Evolutionary conservation across 1,284 basidiomycete genomes (phyloP).

Genomic region (Malassezia arunalokei): DNA sequence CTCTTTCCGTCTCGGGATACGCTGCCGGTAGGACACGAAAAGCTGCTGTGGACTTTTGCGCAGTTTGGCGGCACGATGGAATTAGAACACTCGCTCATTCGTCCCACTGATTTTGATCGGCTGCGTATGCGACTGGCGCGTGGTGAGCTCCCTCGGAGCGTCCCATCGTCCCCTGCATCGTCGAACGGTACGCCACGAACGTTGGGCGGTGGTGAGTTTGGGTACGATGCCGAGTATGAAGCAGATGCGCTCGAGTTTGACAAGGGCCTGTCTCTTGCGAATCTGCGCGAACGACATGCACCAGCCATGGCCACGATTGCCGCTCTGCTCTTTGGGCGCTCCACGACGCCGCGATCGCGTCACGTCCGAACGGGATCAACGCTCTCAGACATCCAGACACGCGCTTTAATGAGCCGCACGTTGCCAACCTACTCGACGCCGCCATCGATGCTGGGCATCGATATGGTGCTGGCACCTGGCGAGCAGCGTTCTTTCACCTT

Average conservation of each 20-base stretch:
- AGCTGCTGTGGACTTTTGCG: slow-evolving; percentile 74
- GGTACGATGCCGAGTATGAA: slow-evolving; percentile 19
- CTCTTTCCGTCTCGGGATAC: slow-evolving; percentile 20
- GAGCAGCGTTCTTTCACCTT: slow-evolving; percentile 58
- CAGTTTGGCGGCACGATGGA: slow-evolving; percentile 62
- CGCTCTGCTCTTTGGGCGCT: slow-evolving; percentile 3
- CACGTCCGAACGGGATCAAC: slow-evolving; percentile 51
- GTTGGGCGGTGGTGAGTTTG: slow-evolving; percentile 34
- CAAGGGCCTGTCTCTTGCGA: not conserved
- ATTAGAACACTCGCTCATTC: slow-evolving; percentile 49
- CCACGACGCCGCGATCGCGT: not conserved
- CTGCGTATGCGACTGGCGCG: slow-evolving; percentile 44
- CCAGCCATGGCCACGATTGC: slow-evolving; percentile 13
- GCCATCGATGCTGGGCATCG: slow-evolving; percentile 71
- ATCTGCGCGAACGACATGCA: slow-evolving; percentile 7
- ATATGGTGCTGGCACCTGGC: slow-evolving; percentile 62
- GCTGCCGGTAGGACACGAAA: slow-evolving; percentile 51
- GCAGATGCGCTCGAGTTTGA: slow-evolving; percentile 15
- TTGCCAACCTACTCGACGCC: slow-evolving; percentile 69
- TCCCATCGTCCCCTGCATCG: slow-evolving; percentile 14
- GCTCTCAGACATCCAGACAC: slow-evolving; percentile 52
- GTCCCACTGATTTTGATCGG: slow-evolving; percentile 47
- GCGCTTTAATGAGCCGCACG: slow-evolving; percentile 48
- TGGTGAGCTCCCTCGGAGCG: slow-evolving; percentile 26
- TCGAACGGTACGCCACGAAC: slow-evolving; percentile 21